A percentile compares a stretch with the other conserved stretches of the same genome.
Evolutionary conservation across 768 basidiomycete species (phyloP).

Genomic region (Podaxis rugospora): DNA sequence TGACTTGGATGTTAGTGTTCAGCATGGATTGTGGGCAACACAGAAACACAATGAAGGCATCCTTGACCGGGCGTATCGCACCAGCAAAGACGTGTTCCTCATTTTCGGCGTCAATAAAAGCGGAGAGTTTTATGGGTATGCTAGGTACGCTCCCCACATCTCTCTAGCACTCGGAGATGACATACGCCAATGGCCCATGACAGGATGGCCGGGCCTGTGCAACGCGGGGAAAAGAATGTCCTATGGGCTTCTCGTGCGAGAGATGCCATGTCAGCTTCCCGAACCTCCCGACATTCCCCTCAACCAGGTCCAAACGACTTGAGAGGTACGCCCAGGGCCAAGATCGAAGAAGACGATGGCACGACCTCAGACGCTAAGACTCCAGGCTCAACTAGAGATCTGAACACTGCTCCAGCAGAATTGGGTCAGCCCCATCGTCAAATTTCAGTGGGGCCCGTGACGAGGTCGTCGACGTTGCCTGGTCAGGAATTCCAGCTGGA

Average conservation of each 20-base stretch:
- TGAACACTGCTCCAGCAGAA: conserved; percentile 49
- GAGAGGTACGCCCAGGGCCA: conserved; percentile 20
- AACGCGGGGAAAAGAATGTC: conserved; percentile 43
- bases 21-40: conserved; percentile 84
- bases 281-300: background rate
- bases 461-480: background rate
- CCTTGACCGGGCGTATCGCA: conserved; percentile 91
- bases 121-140: conserved; percentile 94
- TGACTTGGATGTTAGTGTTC: conserved; percentile 76
- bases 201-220: conserved; percentile 72
- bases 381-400: background rate
- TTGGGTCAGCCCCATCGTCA: conserved; percentile 31
- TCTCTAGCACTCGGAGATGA: background rate
- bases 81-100: conserved; percentile 80
- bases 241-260: conserved; percentile 49
- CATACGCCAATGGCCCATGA: background rate
- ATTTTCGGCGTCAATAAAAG: conserved; percentile 93
- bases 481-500: conserved; percentile 33
- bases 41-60: conserved; percentile 91
- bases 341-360: conserved; percentile 18
- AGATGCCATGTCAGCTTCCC: background rate
- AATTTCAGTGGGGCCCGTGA: conserved; percentile 19
- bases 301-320: conserved; percentile 26
- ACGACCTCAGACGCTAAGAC: background rate
- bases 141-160: conserved; percentile 44